Conservation (phyloP, 257 asterid species). For the Solanum ossicruentum region DNA sequence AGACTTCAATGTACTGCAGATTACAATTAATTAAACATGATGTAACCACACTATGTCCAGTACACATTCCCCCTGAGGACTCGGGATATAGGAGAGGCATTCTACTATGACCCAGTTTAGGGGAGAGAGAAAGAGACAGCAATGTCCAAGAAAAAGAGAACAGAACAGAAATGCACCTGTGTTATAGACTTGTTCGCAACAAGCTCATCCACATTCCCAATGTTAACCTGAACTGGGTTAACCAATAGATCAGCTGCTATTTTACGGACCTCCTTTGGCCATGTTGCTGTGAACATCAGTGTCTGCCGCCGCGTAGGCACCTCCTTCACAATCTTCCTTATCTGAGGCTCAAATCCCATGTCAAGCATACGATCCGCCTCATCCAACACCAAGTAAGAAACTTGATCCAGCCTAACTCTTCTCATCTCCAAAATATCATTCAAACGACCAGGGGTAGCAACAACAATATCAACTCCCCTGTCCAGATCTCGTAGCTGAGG, state of each 20-base stretch:
- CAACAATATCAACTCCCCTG: constrained; percentile 89
- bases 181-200: constrained; percentile 97
- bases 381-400: constrained; percentile 89
- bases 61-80: background rate
- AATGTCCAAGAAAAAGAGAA: background rate
- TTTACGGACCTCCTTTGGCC: constrained; percentile 98
- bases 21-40: background rate
- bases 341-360: constrained; percentile 99
- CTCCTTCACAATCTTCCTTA: constrained; percentile 92
- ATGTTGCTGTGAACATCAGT: constrained; percentile 94
- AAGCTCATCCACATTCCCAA: constrained; percentile 84
- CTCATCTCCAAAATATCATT: constrained; percentile 94
- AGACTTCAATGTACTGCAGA: constrained; percentile 62
- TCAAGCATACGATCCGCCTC: constrained; percentile 99
- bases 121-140: background rate
- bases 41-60: background rate
- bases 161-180: constrained; percentile 38
- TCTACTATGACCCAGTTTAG: background rate
- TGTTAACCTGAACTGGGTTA: constrained; percentile 90
- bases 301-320: constrained; percentile 86
- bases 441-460: constrained; percentile 97
- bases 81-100: background rate
- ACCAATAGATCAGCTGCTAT: constrained; percentile 84
- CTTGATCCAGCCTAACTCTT: constrained; percentile 77
- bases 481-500: constrained; percentile 76